Percentiles rank a stretch among this genome's conserved stretches.
Evolutionary conservation across 495 filamentous ascomycete genomes (phyloP).

Genomic region (Extremus antarcticus): DNA sequence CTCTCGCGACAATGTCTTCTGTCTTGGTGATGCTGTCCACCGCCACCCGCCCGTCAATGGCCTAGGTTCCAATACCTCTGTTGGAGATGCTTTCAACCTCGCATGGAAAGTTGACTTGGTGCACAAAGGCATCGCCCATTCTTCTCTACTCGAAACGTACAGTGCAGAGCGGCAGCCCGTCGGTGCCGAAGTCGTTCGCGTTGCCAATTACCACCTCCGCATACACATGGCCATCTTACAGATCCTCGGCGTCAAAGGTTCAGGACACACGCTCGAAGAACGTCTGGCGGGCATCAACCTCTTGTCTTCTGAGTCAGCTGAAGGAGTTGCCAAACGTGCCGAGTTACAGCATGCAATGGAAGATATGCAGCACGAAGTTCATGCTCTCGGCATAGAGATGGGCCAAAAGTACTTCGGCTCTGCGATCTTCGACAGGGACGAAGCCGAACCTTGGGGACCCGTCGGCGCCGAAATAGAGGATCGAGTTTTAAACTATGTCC

Average conservation of each 20-base stretch:
- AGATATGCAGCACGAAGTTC: constrained; percentile 27
- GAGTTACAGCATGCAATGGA: constrained; percentile 25
- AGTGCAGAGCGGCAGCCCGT: constrained; percentile 35
- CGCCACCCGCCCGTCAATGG: constrained; percentile 40
- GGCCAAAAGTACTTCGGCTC: constrained; percentile 31
- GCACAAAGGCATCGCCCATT: constrained; percentile 26
- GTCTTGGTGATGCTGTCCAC: constrained; percentile 40
- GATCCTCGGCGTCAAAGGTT: constrained; percentile 30
- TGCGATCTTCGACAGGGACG: neutral
- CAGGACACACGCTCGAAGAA: too few species aligned
- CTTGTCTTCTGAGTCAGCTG: constrained; percentile 16
- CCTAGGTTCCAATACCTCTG: constrained; percentile 39
- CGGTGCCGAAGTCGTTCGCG: constrained; percentile 28
- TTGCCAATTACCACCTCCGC: constrained; percentile 32
- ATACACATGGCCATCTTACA: constrained; percentile 29
- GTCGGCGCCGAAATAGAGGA: constrained; percentile 6
- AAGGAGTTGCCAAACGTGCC: constrained; percentile 22
- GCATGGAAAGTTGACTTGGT: constrained; percentile 40
- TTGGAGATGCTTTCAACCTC: constrained; percentile 41
- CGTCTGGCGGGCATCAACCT: too few species aligned
- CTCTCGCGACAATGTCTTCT: constrained; percentile 35
- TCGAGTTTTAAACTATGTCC: constrained; percentile 30
- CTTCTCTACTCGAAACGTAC: constrained; percentile 18
- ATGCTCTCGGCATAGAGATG: constrained; percentile 34
- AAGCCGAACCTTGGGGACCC: neutral